Conservation (phyloP, 2,329 filamentous ascomycete genomes). For the Coniosporium tulheliwenetii region DNA sequence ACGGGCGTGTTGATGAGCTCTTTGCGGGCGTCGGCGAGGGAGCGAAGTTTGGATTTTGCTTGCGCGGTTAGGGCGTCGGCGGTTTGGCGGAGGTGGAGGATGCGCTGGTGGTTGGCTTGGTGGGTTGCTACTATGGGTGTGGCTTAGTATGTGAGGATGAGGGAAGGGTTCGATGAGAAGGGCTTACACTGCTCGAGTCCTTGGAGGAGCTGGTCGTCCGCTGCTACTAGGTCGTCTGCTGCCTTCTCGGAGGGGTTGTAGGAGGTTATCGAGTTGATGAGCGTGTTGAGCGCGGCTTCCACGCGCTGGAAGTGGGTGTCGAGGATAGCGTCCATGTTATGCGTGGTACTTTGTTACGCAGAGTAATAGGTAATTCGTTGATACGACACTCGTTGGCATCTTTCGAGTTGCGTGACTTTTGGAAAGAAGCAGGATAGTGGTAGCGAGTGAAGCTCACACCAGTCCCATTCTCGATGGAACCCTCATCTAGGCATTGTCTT, state of each 20-base stretch:
- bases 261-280: slow-evolving; percentile 68
- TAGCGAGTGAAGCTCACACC: too few species aligned
- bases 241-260: slow-evolving; percentile 60
- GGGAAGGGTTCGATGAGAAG: neutral
- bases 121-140: slow-evolving; percentile 46
- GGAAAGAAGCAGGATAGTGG: too few species aligned
- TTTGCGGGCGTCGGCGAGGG: slow-evolving; percentile 57
- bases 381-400: too few species aligned
- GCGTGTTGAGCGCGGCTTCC: slow-evolving; percentile 38
- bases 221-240: slow-evolving; percentile 52
- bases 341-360: neutral
- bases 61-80: slow-evolving; percentile 52
- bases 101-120: slow-evolving; percentile 56
- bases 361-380: too few species aligned
- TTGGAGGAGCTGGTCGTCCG: slow-evolving; percentile 51
- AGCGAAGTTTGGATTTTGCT: slow-evolving; percentile 53
- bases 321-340: slow-evolving; percentile 26
- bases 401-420: too few species aligned
- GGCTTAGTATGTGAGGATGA: neutral
- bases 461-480: too few species aligned
- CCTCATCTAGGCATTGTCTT: too few species aligned
- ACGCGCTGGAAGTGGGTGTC: slow-evolving; percentile 28
- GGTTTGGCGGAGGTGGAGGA: slow-evolving; percentile 51
- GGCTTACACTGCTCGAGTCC: slow-evolving; percentile 48
- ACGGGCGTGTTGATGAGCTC: slow-evolving; percentile 52